Evolutionary conservation across 176 grass and related monocot species (phyloP), one percentile per base, ranked within the genome.

Genomic region (Calamus simplicifolius): DNA sequence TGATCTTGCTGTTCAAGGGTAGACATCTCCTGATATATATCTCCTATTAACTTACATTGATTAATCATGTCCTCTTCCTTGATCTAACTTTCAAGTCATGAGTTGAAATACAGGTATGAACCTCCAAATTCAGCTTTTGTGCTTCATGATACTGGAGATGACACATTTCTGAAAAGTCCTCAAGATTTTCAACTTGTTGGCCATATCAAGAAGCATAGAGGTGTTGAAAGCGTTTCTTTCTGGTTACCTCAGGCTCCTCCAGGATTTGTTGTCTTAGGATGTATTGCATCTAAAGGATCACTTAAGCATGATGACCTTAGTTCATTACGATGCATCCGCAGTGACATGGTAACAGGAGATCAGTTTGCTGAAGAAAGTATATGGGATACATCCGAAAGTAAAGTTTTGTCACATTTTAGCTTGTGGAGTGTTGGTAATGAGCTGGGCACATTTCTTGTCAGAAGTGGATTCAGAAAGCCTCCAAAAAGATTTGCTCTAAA

Each of bases 41-140:
- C 61, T 71, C 57, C 26, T 19, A 51, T 31, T 61, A 31, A 54
- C 30, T 43, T 13, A 13, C 35, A 12, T 43, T 43, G 10, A 12
- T 43, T 43, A 43, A 43, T 43, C 10, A 43, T 43, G 12, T 10
- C 6, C 35, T 43, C 35, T 2, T 3, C 8, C 35, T 43, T 43
- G 35, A 13, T 43, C 35, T 13, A 43, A 43, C 35, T 43, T 43
- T 43, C 8, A 13, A 43, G 35, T 61, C 29, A 79, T 58, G 5
- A 65, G 15, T 72, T 10, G 16, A 58, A 63, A 48, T 76, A 54
- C 67, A 96, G 91, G 77, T 90, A 74, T 59, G 91, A 96, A 69
- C 86, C 78, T 61, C 91, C 91, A 14, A 96, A 96, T 90, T 87
- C 91, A 73, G 75, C 86, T 74, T 66, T 96, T 75, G 78, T 90